A percentile compares a stretch with the other conserved stretches of the same genome.
phyloP scores from a whole-genome alignment of 371 early-diverging fungal species.

The Actinomortierella ambigua region DNA sequence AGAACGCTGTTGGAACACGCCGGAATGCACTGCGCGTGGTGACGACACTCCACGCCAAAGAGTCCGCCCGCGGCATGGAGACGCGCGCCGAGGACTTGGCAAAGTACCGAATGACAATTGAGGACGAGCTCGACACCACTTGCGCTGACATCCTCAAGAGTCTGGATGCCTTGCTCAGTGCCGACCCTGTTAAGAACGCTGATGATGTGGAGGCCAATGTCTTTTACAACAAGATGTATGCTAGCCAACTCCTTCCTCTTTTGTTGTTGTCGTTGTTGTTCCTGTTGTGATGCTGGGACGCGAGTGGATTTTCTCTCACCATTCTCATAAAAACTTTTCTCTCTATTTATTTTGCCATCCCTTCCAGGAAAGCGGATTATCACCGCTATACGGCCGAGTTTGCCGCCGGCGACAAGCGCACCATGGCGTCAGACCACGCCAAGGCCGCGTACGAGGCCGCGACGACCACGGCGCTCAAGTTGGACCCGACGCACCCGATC shows the following conservation, averaged over 20 bases:
- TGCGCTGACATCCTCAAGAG: constrained; percentile 83
- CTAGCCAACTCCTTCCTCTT: background rate
- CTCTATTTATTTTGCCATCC: background rate
- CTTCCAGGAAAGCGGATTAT: constrained; percentile 87
- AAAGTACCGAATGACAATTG: constrained; percentile 78
- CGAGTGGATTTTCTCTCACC: background rate
- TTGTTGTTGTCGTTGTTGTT: no score
- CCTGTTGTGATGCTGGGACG: no score
- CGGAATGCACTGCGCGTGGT: constrained; percentile 98
- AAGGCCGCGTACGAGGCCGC: constrained; percentile 85
- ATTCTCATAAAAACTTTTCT: background rate
- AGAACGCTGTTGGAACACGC: constrained; percentile 96
- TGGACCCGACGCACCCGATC: constrained; percentile 83
- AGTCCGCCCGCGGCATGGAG: constrained; percentile 76
- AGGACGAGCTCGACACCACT: constrained; percentile 76
- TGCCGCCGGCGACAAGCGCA: constrained; percentile 69
- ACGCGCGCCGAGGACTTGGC: constrained; percentile 72
- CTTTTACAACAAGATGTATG: constrained; percentile 91
- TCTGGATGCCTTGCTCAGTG: constrained; percentile 77
- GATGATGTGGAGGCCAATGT: constrained; percentile 82
- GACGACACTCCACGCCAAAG: constrained; percentile 92
- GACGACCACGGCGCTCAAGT: constrained; percentile 74
- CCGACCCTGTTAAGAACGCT: constrained; percentile 49
- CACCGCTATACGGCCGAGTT: constrained; percentile 93
- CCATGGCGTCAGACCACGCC: constrained; percentile 70